Evolutionary conservation across 73 alveolate species (phyloP).

Genomic region (Effrenium voratum): DNA sequence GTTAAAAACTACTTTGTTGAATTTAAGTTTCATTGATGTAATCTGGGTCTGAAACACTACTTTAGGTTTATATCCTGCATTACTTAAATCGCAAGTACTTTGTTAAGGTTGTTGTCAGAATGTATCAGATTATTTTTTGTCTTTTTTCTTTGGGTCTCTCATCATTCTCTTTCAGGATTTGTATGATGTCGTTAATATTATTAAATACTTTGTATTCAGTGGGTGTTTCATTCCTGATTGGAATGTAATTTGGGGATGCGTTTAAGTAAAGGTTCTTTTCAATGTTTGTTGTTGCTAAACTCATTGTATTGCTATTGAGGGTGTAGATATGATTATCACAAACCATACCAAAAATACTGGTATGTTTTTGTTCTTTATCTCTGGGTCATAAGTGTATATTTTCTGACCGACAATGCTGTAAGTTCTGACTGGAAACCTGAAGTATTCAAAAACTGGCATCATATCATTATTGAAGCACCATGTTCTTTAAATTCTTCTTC

Average conservation of each 20-base stretch:
- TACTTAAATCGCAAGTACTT: not conserved
- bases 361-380: not conserved
- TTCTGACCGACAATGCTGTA: not conserved
- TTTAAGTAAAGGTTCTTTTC: not conserved
- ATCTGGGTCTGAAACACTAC: not conserved
- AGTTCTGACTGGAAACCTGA: constrained; percentile 33
- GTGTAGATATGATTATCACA: constrained; percentile 24
- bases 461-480: constrained; percentile 16
- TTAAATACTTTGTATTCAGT: not conserved
- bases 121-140: not conserved
- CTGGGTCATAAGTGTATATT: constrained; percentile 29
- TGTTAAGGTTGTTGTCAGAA: not conserved
- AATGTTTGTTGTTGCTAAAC: not conserved
- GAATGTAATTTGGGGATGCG: not conserved
- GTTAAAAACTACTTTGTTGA: not conserved
- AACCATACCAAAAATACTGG: constrained; percentile 20
- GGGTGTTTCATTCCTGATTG: not conserved
- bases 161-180: not conserved
- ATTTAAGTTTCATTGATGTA: not conserved
- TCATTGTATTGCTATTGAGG: not conserved
- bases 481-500: constrained; percentile 7
- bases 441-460: not conserved
- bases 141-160: not conserved
- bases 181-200: not conserved
- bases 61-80: not conserved